A percentile compares a stretch with the other conserved stretches of the same genome.
Conservation (phyloP, 163 green algal species). For the Scenedesmus sp. region DNA sequence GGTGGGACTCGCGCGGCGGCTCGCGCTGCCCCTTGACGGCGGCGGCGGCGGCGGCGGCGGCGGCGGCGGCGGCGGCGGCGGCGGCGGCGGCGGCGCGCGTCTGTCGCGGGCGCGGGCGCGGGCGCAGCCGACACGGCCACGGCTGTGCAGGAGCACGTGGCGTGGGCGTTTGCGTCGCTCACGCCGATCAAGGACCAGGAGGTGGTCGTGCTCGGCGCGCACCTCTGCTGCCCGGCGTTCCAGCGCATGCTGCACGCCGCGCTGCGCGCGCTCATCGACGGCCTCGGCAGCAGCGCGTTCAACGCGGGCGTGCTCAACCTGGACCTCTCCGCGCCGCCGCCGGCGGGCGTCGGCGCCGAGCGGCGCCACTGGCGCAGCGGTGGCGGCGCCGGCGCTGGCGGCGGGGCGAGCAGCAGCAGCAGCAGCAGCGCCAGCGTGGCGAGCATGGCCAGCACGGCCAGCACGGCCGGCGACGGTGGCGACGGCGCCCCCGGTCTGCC, state of each 20-base stretch:
- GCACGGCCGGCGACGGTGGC: no score
- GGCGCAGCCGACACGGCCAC: no score
- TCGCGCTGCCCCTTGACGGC: slow-evolving; percentile 25
- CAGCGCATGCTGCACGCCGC: slow-evolving; percentile 58
- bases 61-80: no score
- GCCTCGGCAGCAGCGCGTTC: slow-evolving; percentile 74
- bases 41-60: no score
- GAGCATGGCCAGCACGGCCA: background rate
- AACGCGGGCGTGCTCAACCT: slow-evolving; percentile 81
- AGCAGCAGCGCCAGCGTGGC: background rate
- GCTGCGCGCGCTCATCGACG: slow-evolving; percentile 77
- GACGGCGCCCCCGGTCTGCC: no score
- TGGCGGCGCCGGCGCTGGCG: no score
- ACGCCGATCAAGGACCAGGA: slow-evolving; percentile 55
- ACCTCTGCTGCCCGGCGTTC: slow-evolving; percentile 65
- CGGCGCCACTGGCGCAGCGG: slow-evolving; percentile 11
- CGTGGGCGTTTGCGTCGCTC: slow-evolving; percentile 39
- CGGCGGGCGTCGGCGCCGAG: background rate
- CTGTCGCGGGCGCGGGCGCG: no score
- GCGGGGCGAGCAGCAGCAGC: background rate
- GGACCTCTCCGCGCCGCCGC: background rate
- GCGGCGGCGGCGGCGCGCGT: no score
- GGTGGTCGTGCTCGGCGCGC: slow-evolving; percentile 37
- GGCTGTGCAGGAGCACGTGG: background rate
- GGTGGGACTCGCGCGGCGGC: slow-evolving; percentile 27